phyloP scores from a whole-genome alignment of 2,329 filamentous ascomycete genomes.

The Neurospora crassa region DNA sequence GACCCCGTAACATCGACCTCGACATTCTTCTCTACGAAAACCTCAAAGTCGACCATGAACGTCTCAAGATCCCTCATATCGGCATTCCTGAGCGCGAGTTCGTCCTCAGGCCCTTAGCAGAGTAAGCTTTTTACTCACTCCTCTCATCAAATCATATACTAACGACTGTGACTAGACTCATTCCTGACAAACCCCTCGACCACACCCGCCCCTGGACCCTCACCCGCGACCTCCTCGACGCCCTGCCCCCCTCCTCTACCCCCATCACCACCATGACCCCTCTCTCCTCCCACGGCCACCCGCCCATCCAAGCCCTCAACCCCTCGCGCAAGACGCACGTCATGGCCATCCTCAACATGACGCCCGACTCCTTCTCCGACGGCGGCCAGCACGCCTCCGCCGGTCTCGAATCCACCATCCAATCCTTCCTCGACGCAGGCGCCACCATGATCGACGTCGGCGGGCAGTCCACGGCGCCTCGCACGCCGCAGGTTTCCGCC shows the following conservation, averaged over 20 bases:
- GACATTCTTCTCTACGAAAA: constrained; percentile 81
- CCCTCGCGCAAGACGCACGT: constrained; percentile 58
- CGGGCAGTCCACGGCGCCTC: constrained; percentile 84
- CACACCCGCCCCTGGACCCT: constrained; percentile 48
- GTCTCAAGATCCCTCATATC: constrained; percentile 76
- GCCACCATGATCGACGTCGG: constrained; percentile 86
- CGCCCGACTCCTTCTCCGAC: constrained; percentile 95
- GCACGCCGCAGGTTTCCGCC: constrained; percentile 55
- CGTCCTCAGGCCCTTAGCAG: constrained; percentile 76
- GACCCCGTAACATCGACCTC: constrained; percentile 86
- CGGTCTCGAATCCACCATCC: constrained; percentile 47
- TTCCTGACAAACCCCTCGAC: constrained; percentile 44
- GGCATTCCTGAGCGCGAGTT: constrained; percentile 88
- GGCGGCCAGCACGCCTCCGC: constrained; percentile 54
- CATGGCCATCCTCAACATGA: constrained; percentile 93
- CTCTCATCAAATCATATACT: constrained; percentile 5
- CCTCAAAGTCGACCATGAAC: constrained; percentile 53
- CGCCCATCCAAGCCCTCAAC: constrained; percentile 49
- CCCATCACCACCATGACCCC: constrained; percentile 52
- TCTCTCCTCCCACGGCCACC: constrained; percentile 32
- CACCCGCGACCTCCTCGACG: constrained; percentile 51
- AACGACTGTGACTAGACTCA: constrained; percentile 33
- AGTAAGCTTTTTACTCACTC: constrained; percentile 39
- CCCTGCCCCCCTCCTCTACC: constrained; percentile 38
- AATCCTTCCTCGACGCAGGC: constrained; percentile 54